These are phyloP conservation scores for Cymbidium sinense DNA, from an alignment of 106 monocot species.

Conservation along the genomic window DNA sequence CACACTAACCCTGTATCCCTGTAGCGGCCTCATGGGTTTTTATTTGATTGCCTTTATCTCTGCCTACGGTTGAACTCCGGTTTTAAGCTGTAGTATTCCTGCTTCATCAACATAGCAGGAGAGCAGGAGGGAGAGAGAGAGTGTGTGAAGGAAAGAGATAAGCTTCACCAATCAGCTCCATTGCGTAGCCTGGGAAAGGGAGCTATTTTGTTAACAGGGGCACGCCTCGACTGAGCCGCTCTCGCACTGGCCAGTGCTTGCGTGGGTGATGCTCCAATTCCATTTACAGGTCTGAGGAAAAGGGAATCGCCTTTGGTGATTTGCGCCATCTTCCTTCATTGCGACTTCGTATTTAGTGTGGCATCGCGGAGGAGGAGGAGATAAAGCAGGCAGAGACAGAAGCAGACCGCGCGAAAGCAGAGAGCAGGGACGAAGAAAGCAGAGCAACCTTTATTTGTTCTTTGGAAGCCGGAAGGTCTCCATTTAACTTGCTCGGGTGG, in stretches of 20 bases:
- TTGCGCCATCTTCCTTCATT: not conserved
- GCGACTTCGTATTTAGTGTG: not conserved
- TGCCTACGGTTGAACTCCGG: not conserved
- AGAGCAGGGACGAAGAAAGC: not conserved
- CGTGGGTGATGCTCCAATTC: slow-evolving; percentile 4
- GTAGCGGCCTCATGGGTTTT: not conserved
- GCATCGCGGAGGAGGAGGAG: not conserved
- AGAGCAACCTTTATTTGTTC: not conserved
- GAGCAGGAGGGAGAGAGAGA: not conserved
- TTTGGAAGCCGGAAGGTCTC: too few species aligned
- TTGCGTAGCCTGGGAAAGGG: slow-evolving; percentile 4
- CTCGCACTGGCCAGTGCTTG: slow-evolving; percentile 1
- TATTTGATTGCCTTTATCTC: not conserved
- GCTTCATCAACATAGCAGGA: not conserved
- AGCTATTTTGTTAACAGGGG: not conserved
- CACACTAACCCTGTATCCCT: not conserved
- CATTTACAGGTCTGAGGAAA: not conserved
- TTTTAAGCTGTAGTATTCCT: not conserved
- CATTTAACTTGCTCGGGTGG: not conserved
- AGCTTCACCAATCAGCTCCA: not conserved
- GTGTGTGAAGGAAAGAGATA: not conserved
- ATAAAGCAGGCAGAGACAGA: slow-evolving; percentile 4
- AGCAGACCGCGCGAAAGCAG: not conserved
- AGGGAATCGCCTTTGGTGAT: not conserved
- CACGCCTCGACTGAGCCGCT: slow-evolving; percentile 8